These are phyloP conservation scores for Tribonema minus DNA, from an alignment of 108 stramenopile species.

Conservation along the genomic window DNA sequence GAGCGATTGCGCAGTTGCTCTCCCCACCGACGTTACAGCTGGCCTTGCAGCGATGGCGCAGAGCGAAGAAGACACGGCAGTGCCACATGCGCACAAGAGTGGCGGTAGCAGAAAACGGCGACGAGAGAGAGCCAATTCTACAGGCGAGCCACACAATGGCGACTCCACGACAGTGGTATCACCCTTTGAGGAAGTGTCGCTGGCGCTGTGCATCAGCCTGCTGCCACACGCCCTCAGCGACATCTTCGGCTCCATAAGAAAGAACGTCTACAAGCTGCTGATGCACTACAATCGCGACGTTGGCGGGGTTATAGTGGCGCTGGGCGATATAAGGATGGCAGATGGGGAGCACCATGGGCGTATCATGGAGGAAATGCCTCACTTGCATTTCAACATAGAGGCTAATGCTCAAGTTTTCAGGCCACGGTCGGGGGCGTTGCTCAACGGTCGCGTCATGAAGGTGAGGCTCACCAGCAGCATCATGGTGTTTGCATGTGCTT, in stretches of 20 bases:
- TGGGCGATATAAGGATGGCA: slow-evolving; percentile 14
- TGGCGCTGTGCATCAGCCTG: slow-evolving; percentile 27
- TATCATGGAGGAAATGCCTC: slow-evolving; percentile 40
- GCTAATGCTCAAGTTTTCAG: slow-evolving; percentile 39
- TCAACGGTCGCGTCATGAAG: slow-evolving; percentile 25
- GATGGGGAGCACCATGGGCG: slow-evolving; percentile 22
- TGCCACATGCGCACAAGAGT: too few species aligned
- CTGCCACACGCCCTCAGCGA: slow-evolving; percentile 22
- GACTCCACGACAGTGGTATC: too few species aligned
- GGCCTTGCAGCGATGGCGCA: too few species aligned
- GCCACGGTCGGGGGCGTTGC: slow-evolving; percentile 14
- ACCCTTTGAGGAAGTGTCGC: background rate
- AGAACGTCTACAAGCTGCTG: slow-evolving; percentile 38
- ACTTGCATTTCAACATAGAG: slow-evolving; percentile 36
- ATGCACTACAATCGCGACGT: slow-evolving; percentile 29
- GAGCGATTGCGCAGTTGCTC: too few species aligned
- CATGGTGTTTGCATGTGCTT: too few species aligned
- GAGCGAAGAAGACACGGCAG: too few species aligned
- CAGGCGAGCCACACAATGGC: too few species aligned
- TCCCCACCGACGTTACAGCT: too few species aligned
- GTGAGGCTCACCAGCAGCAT: too few species aligned
- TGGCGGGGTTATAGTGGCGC: slow-evolving; percentile 31
- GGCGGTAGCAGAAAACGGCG: too few species aligned
- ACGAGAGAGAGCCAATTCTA: too few species aligned
- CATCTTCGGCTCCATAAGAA: slow-evolving; percentile 31